phyloP scores from a whole-genome alignment of 2,329 filamentous ascomycete genomes.

The Xylariaceae sp. region DNA sequence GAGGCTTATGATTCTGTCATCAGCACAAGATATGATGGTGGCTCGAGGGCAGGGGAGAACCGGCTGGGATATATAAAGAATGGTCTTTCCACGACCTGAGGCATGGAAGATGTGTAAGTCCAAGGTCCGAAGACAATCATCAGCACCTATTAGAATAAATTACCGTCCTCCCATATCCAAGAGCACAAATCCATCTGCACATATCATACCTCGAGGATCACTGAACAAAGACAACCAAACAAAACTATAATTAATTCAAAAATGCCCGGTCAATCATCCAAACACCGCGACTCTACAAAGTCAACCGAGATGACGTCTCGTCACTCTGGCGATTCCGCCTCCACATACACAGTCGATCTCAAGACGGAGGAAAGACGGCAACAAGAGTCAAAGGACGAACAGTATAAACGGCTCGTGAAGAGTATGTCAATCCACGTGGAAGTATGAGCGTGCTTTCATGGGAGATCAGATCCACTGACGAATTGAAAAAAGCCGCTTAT shows the following conservation, averaged over 20 bases:
- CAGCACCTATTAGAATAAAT: too few species aligned
- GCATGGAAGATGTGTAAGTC: too few species aligned
- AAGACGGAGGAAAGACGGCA: constrained; percentile 8
- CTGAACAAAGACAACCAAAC: background rate
- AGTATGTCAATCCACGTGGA: constrained; percentile 2
- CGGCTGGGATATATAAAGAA: too few species aligned
- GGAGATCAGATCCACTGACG: background rate
- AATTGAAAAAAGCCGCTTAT: constrained; percentile 10
- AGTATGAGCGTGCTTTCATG: background rate
- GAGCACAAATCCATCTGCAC: background rate
- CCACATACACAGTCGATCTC: constrained; percentile 17
- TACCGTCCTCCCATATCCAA: background rate
- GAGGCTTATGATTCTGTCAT: too few species aligned
- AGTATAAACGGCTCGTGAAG: constrained; percentile 9
- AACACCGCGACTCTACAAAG: constrained; percentile 4
- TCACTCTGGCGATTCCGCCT: constrained; percentile 14
- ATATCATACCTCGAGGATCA: background rate
- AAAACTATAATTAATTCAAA: background rate
- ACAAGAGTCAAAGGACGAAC: constrained; percentile 8
- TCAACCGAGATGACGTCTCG: constrained; percentile 1
- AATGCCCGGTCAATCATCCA: constrained; percentile 12
- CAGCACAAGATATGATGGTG: too few species aligned
- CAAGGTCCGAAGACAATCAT: too few species aligned
- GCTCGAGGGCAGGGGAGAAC: too few species aligned
- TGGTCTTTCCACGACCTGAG: too few species aligned